These are phyloP conservation scores for Symbiodinium pilosum DNA, from an alignment of 73 alveolate species.

Conservation along the genomic window DNA sequence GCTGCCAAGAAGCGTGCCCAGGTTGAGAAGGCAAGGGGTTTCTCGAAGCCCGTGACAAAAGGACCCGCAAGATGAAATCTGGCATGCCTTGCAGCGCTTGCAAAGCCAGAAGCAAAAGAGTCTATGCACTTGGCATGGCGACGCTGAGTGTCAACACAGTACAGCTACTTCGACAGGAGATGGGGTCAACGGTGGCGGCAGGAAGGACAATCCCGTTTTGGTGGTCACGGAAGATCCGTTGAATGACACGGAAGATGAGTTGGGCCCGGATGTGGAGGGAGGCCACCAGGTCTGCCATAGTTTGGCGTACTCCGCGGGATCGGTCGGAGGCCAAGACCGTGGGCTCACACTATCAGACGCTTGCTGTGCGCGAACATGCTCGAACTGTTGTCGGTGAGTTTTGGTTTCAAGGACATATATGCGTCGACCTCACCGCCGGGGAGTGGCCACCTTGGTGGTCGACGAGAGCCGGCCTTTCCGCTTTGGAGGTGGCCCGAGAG, in stretches of 20 bases:
- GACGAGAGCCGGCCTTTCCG: not conserved
- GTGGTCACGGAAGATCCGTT: too few species aligned
- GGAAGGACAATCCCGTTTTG: not conserved
- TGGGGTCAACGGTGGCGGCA: not conserved
- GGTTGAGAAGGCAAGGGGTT: conserved; percentile 26
- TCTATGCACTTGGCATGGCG: not conserved
- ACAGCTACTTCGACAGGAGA: too few species aligned
- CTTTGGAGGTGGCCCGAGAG: conserved; percentile 12
- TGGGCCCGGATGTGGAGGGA: not conserved
- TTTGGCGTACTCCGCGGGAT: too few species aligned
- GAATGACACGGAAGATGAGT: not conserved
- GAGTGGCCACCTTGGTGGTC: not conserved
- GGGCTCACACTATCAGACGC: conserved; percentile 3
- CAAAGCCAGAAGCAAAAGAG: not conserved
- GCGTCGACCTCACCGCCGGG: too few species aligned
- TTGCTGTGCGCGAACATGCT: conserved; percentile 15
- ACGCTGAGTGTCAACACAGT: not conserved
- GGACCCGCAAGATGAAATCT: not conserved
- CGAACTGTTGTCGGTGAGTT: not conserved
- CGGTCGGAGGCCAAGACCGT: not conserved
- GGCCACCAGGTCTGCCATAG: not conserved
- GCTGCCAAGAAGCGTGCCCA: conserved; percentile 1
- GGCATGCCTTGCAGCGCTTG: conserved; percentile 1
- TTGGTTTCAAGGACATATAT: not conserved
- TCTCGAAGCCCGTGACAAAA: not conserved